phyloP scores from a whole-genome alignment of 2,329 filamentous ascomycete genomes.

The Pezicula radicicola region DNA sequence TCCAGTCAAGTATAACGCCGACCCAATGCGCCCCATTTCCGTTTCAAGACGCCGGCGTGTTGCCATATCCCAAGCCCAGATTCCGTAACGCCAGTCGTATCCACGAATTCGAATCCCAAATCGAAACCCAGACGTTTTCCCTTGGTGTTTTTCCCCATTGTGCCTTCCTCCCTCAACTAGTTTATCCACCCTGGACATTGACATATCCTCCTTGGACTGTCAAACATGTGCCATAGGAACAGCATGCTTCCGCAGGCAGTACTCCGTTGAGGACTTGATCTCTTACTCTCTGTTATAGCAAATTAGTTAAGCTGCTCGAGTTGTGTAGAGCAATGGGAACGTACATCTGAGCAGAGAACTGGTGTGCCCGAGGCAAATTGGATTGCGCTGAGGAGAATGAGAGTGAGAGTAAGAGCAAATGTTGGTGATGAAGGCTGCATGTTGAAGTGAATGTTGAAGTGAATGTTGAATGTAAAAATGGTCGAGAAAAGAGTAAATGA shows the following conservation, averaged over 20 bases:
- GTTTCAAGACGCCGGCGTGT: no score
- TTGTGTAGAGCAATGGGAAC: neutral
- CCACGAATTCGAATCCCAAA: neutral
- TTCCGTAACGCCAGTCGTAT: neutral
- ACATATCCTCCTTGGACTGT: slow-evolving; percentile 12
- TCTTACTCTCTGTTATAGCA: slow-evolving; percentile 14
- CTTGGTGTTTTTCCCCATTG: neutral
- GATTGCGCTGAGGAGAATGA: slow-evolving; percentile 9
- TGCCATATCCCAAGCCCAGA: neutral
- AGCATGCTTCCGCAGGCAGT: slow-evolving; percentile 21
- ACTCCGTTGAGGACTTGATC: slow-evolving; percentile 21
- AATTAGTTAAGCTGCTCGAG: neutral
- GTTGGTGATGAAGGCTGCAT: slow-evolving; percentile 13
- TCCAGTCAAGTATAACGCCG: no score
- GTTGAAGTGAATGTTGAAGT: slow-evolving; percentile 11
- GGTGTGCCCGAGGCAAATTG: slow-evolving; percentile 15
- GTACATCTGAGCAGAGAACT: slow-evolving; percentile 21
- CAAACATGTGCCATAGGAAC: slow-evolving; percentile 22
- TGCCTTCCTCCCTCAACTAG: neutral
- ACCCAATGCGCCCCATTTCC: no score
- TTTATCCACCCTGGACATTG: slow-evolving; percentile 18
- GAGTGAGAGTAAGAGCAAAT: slow-evolving; percentile 6
- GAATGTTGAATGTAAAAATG: no score
- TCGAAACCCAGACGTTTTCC: neutral
- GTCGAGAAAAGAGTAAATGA: no score